Conservation (phyloP, 2,329 filamentous ascomycete genomes). For the Pseudogymnoascus sp. region DNA sequence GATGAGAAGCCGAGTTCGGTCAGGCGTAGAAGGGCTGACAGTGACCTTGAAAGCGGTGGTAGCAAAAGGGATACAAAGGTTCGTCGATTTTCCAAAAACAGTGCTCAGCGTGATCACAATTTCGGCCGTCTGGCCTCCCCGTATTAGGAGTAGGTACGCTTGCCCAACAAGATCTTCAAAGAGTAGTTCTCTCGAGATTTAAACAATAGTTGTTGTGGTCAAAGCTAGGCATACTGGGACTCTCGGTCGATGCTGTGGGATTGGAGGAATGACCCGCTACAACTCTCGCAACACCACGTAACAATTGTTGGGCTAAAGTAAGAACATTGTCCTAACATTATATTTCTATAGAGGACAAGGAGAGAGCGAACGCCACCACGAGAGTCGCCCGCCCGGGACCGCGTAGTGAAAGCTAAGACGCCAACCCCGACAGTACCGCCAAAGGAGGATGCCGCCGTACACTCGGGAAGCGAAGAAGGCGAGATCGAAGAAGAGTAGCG, state of each 20-base stretch:
- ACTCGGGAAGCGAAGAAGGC: constrained; percentile 88
- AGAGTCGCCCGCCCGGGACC: constrained; percentile 48
- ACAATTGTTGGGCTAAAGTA: constrained; percentile 22
- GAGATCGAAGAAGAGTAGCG: constrained; percentile 75
- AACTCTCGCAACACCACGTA: neutral
- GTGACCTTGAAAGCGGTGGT: constrained; percentile 56
- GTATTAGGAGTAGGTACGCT: neutral
- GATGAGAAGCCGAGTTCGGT: constrained; percentile 58
- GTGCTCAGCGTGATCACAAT: neutral
- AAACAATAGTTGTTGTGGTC: neutral
- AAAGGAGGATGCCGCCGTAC: constrained; percentile 38
- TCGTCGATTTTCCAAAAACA: constrained; percentile 8
- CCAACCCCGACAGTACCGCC: constrained; percentile 33
- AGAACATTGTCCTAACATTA: constrained; percentile 5
- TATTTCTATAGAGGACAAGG: constrained; percentile 42
- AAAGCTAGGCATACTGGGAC: neutral
- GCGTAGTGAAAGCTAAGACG: constrained; percentile 48
- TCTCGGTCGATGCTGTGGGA: neutral
- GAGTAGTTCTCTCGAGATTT: neutral
- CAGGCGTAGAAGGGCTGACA: constrained; percentile 70
- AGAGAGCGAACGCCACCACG: constrained; percentile 45
- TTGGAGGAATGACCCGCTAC: neutral
- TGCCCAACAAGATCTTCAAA: neutral
- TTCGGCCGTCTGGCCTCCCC: neutral
- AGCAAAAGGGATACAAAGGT: constrained; percentile 59